Percentiles rank a stretch among this genome's conserved stretches.
phyloP scores from a whole-genome alignment of 176 grass and related monocot genomes.

The Aegilops bicornis region DNA sequence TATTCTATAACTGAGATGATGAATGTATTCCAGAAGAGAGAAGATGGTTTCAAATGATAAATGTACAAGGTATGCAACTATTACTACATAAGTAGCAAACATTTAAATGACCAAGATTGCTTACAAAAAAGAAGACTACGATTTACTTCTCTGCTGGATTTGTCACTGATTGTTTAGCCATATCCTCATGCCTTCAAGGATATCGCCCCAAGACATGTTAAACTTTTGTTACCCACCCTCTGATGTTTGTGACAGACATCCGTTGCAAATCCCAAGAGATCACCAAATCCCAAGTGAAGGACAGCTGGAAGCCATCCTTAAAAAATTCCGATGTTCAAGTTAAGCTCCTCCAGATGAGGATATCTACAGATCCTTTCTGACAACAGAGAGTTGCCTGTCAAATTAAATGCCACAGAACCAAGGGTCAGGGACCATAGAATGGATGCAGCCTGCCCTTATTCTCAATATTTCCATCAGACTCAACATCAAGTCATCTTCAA shows the following conservation, averaged over 20 bases:
- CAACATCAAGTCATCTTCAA: neutral
- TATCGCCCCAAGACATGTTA: neutral
- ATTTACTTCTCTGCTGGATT: neutral
- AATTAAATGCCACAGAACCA: neutral
- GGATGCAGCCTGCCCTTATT: neutral
- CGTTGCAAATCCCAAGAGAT: neutral
- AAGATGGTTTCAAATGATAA: neutral
- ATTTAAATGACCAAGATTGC: neutral
- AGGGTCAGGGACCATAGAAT: neutral
- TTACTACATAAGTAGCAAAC: neutral
- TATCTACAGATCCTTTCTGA: neutral
- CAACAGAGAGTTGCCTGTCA: neutral
- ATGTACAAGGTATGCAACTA: neutral
- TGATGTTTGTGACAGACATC: neutral
- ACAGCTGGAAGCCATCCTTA: conserved; percentile 11
- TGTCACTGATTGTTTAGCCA: neutral
- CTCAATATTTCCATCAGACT: conserved; percentile 5
- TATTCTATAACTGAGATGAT: conserved; percentile 3
- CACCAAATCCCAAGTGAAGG: neutral
- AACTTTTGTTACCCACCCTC: neutral
- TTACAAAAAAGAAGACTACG: neutral
- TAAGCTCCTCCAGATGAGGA: conserved; percentile 18
- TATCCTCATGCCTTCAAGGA: neutral
- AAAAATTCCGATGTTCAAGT: neutral
- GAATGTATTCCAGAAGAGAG: neutral